Evolutionary conservation across 805 yeast species (phyloP).

Genomic region (Grigorovia jiainica): DNA sequence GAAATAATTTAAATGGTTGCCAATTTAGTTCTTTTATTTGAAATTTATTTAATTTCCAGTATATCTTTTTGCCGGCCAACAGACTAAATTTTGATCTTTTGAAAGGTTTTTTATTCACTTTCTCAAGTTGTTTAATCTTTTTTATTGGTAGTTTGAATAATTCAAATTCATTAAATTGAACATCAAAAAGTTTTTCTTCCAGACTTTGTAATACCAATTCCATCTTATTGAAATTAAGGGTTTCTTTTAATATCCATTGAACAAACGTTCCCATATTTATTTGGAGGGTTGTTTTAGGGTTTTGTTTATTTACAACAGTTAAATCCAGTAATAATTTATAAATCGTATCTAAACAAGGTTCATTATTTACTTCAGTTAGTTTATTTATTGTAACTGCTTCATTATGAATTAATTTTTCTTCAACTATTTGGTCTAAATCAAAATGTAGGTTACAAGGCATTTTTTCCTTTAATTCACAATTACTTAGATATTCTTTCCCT

Average conservation of each 20-base stretch:
- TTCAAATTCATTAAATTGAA: slow-evolving; percentile 13
- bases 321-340: not conserved
- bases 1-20: slow-evolving; percentile 10
- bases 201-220: slow-evolving; percentile 1
- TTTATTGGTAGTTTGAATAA: slow-evolving; percentile 9
- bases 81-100: too few relatives aligned
- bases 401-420: not conserved
- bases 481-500: too few relatives aligned
- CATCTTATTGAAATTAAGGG: not conserved
- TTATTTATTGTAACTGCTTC: not conserved
- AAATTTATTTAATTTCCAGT: slow-evolving; percentile 13
- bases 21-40: slow-evolving; percentile 11
- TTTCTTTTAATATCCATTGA: not conserved
- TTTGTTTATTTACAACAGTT: not conserved
- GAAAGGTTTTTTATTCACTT: too few relatives aligned
- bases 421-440: not conserved
- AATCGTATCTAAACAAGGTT: not conserved
- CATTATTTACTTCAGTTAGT: not conserved
- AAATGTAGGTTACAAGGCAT: not conserved
- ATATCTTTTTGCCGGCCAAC: not conserved
- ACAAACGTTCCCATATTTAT: not conserved
- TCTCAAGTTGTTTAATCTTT: too few relatives aligned
- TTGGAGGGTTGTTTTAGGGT: not conserved
- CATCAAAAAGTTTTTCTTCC: slow-evolving; percentile 8
- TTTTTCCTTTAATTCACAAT: not conserved